A percentile compares a stretch with the other conserved stretches of the same genome.
These are phyloP conservation scores for Hypoxylon perforatum DNA, from an alignment of 495 filamentous ascomycete genomes.

Conservation along the genomic window DNA sequence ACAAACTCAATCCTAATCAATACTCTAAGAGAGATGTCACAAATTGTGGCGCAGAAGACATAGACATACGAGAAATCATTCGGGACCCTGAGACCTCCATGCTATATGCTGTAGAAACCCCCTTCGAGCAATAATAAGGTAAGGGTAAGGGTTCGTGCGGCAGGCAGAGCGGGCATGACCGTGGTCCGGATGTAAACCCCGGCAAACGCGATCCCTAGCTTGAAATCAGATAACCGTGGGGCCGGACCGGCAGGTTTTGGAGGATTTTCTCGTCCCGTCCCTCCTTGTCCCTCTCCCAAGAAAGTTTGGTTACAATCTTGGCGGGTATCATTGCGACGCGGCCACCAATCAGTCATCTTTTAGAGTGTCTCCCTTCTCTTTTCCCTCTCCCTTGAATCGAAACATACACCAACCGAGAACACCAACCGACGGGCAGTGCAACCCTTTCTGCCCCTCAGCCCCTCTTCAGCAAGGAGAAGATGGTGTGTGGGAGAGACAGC, in stretches of 20 bases:
- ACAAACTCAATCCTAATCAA: not conserved
- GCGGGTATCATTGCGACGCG: not conserved
- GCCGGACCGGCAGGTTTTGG: not conserved
- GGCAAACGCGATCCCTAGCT: not conserved
- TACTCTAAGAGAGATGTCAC: not conserved
- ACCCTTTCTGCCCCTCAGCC: no score
- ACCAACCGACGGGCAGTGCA: not conserved
- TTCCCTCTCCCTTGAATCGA: no score
- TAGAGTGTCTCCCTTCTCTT: not conserved
- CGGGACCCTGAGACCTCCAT: no score
- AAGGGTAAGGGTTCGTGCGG: not conserved
- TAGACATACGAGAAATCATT: no score
- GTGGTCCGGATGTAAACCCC: not conserved
- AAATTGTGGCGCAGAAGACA: no score
- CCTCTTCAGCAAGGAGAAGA: not conserved
- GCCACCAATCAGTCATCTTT: not conserved
- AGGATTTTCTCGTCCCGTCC: not conserved
- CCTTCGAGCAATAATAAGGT: not conserved
- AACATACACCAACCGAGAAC: not conserved
- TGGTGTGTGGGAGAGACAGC: no score
- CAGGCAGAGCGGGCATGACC: not conserved
- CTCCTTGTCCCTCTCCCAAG: not conserved
- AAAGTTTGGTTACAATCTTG: not conserved
- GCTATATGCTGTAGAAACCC: no score
- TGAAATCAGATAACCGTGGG: not conserved